Percentiles rank a stretch among this genome's conserved stretches.
Evolutionary conservation across 2,329 filamentous ascomycete species (phyloP).

Genomic region (Coleophoma crateriformis): DNA sequence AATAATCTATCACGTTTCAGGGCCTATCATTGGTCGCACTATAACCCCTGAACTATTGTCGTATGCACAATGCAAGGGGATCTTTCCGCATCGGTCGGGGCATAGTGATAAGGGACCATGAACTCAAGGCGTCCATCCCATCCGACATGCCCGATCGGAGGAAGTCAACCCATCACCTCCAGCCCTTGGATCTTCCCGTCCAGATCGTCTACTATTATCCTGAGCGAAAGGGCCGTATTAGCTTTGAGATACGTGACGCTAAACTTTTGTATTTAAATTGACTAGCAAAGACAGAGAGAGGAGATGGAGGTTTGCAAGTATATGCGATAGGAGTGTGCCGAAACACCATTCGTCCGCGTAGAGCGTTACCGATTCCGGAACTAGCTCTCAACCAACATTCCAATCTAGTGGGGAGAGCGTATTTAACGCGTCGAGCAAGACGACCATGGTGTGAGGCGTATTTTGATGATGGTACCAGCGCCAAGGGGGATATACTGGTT

Average conservation of each 20-base stretch:
- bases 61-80: no score
- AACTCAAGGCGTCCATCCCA: not conserved
- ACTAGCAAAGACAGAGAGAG: no score
- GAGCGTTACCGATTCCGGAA: not conserved
- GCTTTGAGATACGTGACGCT: not conserved
- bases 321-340: not conserved
- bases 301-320: not conserved
- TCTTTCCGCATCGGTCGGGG: no score
- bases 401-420: not conserved
- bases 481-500: conserved; percentile 28
- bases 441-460: not conserved
- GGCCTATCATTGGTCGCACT: no score
- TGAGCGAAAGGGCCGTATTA: not conserved
- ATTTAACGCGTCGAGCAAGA: not conserved
- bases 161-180: not conserved
- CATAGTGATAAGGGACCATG: no score
- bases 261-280: not conserved
- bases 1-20: no score
- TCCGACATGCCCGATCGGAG: not conserved
- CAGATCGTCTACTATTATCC: not conserved
- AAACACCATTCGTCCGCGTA: not conserved
- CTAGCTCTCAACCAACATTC: not conserved
- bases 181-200: not conserved
- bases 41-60: no score
- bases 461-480: not conserved